phyloP scores from a whole-genome alignment of 352 stramenopile species.

The Thalassiosira hispida region DNA sequence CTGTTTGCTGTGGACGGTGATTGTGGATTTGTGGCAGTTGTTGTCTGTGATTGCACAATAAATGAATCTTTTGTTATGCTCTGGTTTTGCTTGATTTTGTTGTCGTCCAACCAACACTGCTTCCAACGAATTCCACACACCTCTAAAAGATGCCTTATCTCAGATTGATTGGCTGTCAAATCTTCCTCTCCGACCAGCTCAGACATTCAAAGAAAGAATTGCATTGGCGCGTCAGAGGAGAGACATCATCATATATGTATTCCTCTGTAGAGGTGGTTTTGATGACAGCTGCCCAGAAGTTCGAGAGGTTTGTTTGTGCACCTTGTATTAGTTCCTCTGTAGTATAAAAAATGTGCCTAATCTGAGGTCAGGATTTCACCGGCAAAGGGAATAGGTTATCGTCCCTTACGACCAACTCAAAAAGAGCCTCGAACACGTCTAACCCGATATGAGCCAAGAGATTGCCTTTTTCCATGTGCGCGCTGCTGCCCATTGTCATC shows the following conservation, averaged over 20 bases:
- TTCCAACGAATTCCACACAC: not conserved
- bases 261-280: not conserved
- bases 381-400: not conserved
- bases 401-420: not conserved
- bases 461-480: not conserved
- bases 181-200: not conserved
- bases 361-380: not conserved
- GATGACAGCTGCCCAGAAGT: not conserved
- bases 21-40: constrained; percentile 3
- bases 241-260: not conserved
- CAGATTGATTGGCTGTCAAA: not conserved
- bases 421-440: not conserved
- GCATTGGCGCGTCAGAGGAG: not conserved
- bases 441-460: not conserved
- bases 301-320: not conserved
- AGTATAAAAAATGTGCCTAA: not conserved
- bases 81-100: not conserved
- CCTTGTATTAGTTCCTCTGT: not conserved
- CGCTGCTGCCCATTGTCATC: not conserved
- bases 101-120: not conserved
- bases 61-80: not conserved
- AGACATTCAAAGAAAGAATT: not conserved
- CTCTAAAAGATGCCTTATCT: not conserved
- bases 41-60: not conserved
- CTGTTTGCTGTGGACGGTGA: not conserved